Conservation (phyloP, 2,329 filamentous ascomycete genomes). For the Colletotrichum paranaense region DNA sequence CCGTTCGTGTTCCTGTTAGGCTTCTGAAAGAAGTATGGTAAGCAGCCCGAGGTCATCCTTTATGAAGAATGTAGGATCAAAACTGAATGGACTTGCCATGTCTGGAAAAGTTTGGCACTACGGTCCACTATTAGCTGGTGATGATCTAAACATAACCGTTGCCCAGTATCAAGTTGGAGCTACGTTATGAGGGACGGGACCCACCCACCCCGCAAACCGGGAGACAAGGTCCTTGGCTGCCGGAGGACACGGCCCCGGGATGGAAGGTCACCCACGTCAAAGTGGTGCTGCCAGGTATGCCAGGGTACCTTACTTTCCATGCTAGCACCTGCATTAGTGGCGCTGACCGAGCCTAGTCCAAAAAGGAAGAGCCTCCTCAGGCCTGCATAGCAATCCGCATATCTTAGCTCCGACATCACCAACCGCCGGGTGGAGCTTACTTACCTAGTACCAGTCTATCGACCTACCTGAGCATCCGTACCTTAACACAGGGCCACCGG, state of each 20-base stretch:
- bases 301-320: neutral
- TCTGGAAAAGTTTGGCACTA: neutral
- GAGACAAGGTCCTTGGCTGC: neutral
- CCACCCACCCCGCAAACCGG: neutral
- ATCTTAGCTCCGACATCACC: neutral
- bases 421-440: neutral
- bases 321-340: neutral
- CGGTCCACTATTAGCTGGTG: neutral
- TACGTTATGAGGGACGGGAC: neutral
- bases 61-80: neutral
- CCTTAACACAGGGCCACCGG: no score
- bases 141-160: neutral
- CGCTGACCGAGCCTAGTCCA: neutral
- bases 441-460: neutral
- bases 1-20: no score
- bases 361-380: conserved; percentile 4
- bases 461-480: no score
- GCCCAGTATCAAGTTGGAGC: neutral
- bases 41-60: neutral
- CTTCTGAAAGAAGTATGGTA: neutral
- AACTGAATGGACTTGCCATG: neutral
- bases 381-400: neutral
- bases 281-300: neutral
- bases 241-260: neutral
- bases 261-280: neutral